phyloP scores from a whole-genome alignment of 2,329 filamentous ascomycete genomes.

The Kalmusia sp. region DNA sequence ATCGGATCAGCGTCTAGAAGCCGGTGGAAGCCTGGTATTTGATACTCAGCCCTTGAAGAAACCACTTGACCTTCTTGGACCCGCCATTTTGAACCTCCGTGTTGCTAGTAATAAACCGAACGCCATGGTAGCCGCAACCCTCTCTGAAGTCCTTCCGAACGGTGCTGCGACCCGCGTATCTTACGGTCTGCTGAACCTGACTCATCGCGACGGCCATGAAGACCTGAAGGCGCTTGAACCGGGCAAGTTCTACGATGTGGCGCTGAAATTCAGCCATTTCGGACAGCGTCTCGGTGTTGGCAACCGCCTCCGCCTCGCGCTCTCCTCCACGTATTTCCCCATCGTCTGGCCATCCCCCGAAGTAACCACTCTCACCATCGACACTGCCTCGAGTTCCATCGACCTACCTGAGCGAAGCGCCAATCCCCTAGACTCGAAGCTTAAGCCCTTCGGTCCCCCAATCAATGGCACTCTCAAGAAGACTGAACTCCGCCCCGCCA shows the following conservation, averaged over 20 bases:
- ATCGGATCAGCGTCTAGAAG: constrained; percentile 6
- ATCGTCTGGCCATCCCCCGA: constrained; percentile 8
- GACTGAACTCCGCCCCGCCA: constrained; percentile 2
- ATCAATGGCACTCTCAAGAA: constrained; percentile 7
- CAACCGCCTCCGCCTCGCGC: constrained; percentile 2
- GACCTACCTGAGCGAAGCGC: constrained; percentile 2
- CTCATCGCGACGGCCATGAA: constrained; percentile 1
- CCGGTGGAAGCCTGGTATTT: constrained; percentile 4
- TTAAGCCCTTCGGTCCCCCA: constrained; percentile 1
- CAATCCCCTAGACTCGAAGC: background rate
- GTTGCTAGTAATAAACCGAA: constrained; percentile 5
- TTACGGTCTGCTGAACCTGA: constrained; percentile 5
- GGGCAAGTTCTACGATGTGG: constrained; percentile 4
- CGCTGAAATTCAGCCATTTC: constrained; percentile 3
- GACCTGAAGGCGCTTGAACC: background rate
- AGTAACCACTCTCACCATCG: constrained; percentile 2
- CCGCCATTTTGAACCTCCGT: background rate
- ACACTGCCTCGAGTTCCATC: background rate
- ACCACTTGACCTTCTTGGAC: background rate
- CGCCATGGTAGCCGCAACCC: constrained; percentile 3
- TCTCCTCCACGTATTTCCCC: constrained; percentile 4
- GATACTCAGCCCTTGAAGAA: background rate
- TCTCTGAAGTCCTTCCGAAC: constrained; percentile 5
- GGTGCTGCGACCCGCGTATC: constrained; percentile 5
- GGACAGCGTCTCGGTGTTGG: constrained; percentile 5